A percentile compares a stretch with the other conserved stretches of the same genome.
phyloP scores from a whole-genome alignment of 176 grass and related monocot species.

The Lolium rigidum region DNA sequence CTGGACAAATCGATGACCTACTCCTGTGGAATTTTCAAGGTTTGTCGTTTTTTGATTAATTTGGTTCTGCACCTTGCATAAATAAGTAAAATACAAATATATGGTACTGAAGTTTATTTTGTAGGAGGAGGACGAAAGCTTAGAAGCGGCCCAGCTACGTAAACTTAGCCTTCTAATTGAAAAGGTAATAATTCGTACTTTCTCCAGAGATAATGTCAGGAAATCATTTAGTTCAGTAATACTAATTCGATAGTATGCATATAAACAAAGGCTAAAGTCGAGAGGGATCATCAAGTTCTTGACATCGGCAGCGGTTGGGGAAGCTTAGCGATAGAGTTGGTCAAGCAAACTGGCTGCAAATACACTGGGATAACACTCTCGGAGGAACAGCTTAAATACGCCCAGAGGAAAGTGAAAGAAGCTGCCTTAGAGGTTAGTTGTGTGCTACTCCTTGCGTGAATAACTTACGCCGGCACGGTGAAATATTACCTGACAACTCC shows the following conservation, averaged over 20 bases:
- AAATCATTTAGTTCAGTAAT: too few species aligned
- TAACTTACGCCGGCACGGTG: neutral
- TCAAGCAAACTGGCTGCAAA: slow-evolving; percentile 82
- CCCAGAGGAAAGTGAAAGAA: slow-evolving; percentile 70
- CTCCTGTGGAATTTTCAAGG: neutral
- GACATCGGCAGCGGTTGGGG: slow-evolving; percentile 96
- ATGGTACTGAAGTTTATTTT: neutral
- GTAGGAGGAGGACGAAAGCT: neutral
- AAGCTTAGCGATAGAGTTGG: slow-evolving; percentile 78
- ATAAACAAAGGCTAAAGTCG: slow-evolving; percentile 69
- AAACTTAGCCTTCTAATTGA: slow-evolving; percentile 1
- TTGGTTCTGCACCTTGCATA: neutral
- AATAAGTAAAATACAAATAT: neutral
- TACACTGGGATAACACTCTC: slow-evolving; percentile 94
- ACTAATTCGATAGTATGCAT: too few species aligned
- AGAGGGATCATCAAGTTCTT: slow-evolving; percentile 75
- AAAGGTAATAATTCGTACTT: neutral
- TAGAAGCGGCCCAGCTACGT: neutral
- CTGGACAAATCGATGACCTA: slow-evolving; percentile 1
- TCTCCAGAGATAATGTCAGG: too few species aligned
- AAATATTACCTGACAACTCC: neutral
- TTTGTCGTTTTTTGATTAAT: neutral
- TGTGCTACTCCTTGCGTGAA: neutral
- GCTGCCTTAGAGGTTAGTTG: slow-evolving; percentile 69
- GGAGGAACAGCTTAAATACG: slow-evolving; percentile 74